phyloP scores from a whole-genome alignment of 179 eudicot genomes.

The Nepenthes alata region DNA sequence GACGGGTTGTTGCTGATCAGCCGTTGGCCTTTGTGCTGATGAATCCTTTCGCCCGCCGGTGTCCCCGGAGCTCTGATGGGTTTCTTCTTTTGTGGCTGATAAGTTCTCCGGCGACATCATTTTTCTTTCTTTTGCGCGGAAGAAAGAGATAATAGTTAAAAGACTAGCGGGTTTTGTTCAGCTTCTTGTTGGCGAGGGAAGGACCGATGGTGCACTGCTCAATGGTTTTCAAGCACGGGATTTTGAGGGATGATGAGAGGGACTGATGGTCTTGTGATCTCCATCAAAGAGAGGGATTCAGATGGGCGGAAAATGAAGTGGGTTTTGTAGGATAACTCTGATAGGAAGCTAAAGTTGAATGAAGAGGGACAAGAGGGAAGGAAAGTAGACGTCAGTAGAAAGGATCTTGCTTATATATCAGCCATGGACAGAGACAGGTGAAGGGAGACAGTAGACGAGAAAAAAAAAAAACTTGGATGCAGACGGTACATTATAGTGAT shows the following conservation, averaged over 20 bases:
- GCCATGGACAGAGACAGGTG: too few relatives aligned
- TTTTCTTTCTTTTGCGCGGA: not conserved
- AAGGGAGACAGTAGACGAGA: too few relatives aligned
- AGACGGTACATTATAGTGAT: too few relatives aligned
- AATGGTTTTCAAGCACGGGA: not conserved
- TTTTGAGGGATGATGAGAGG: not conserved
- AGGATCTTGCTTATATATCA: not conserved
- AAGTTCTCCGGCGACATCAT: constrained; percentile 31
- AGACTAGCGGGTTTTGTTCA: too few relatives aligned
- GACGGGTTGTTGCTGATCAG: constrained; percentile 21
- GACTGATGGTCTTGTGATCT: constrained; percentile 51
- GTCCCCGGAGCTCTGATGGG: too few relatives aligned
- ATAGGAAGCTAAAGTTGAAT: too few relatives aligned
- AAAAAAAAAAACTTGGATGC: too few relatives aligned
- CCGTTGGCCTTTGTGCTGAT: not conserved
- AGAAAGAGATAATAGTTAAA: not conserved
- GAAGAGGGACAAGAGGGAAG: not conserved
- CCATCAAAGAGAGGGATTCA: constrained; percentile 24
- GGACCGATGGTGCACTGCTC: too few relatives aligned
- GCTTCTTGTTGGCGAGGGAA: too few relatives aligned
- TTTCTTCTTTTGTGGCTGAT: constrained; percentile 8
- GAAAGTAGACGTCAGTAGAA: constrained; percentile 6
- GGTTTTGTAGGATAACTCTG: constrained; percentile 11
- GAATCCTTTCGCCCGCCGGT: too few relatives aligned
- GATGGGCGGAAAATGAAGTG: constrained; percentile 10